A percentile compares a stretch with the other conserved stretches of the same genome.
phyloP scores from a whole-genome alignment of 352 stramenopile genomes.

The Phytophthora sp. region DNA sequence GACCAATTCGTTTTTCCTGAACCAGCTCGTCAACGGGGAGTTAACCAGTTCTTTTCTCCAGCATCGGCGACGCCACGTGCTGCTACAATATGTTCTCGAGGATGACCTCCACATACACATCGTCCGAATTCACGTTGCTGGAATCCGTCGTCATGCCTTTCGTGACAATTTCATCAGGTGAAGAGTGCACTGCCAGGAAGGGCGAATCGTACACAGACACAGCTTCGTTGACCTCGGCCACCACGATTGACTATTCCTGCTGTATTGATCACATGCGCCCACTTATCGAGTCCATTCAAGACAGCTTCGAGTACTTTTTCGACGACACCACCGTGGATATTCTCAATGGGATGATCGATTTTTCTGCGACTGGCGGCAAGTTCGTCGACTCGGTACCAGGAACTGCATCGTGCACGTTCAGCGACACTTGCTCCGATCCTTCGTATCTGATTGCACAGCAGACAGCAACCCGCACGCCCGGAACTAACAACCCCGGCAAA shows the following conservation, averaged over 20 bases:
- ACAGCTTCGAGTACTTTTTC: constrained; percentile 46
- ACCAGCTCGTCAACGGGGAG: constrained; percentile 49
- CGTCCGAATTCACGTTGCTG: constrained; percentile 42
- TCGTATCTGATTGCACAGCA: constrained; percentile 36
- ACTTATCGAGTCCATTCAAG: constrained; percentile 47
- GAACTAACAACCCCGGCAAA: constrained; percentile 48
- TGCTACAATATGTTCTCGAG: constrained; percentile 47
- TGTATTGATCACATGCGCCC: constrained; percentile 50
- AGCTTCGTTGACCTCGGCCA: constrained; percentile 34
- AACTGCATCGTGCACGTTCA: constrained; percentile 40
- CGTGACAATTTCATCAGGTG: constrained; percentile 37
- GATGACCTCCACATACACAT: constrained; percentile 49
- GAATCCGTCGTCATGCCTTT: constrained; percentile 57
- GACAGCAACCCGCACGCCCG: constrained; percentile 31
- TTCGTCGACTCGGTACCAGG: constrained; percentile 48
- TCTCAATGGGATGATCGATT: constrained; percentile 56
- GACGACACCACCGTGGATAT: constrained; percentile 43
- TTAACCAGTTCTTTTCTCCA: constrained; percentile 57
- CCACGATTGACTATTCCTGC: constrained; percentile 51
- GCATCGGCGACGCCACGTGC: constrained; percentile 36
- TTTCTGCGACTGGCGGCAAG: constrained; percentile 25
- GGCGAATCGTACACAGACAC: constrained; percentile 46
- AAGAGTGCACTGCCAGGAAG: constrained; percentile 49
- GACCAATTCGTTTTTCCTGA: constrained; percentile 49
- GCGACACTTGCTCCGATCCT: constrained; percentile 43